These are phyloP conservation scores for Candida incommunis DNA, from an alignment of 805 yeast species.

Conservation along the genomic window DNA sequence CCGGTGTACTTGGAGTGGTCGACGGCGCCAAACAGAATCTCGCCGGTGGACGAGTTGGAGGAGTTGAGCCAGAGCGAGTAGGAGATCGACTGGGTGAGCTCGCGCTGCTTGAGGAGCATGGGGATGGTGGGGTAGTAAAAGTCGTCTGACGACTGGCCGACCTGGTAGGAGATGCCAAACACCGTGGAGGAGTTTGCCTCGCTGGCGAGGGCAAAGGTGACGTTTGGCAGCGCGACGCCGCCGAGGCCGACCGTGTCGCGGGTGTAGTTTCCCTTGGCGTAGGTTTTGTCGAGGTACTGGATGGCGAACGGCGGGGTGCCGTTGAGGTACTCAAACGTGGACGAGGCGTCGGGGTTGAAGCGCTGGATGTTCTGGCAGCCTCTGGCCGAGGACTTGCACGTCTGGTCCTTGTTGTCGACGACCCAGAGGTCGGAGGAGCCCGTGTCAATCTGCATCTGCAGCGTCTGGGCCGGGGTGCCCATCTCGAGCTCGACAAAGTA, in stretches of 20 bases:
- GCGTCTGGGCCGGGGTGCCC: slow-evolving; percentile 42
- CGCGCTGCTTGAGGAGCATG: slow-evolving; percentile 22
- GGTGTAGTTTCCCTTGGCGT: slow-evolving; percentile 38
- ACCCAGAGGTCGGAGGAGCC: slow-evolving; percentile 36
- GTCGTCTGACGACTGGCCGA: not conserved
- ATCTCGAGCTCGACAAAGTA: slow-evolving; percentile 2
- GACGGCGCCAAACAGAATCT: slow-evolving; percentile 28
- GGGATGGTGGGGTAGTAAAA: slow-evolving; percentile 20
- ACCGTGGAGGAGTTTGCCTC: slow-evolving; percentile 32
- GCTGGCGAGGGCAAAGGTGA: slow-evolving; percentile 59
- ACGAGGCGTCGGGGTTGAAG: not conserved
- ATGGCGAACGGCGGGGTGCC: slow-evolving; percentile 19
- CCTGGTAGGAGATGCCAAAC: not conserved
- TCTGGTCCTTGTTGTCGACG: not conserved
- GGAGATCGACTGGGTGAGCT: slow-evolving; percentile 26
- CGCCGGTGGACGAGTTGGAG: slow-evolving; percentile 18
- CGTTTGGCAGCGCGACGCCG: slow-evolving; percentile 28
- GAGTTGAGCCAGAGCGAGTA: slow-evolving; percentile 32
- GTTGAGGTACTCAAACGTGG: not conserved
- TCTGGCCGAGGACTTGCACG: not conserved
- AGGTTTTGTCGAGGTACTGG: slow-evolving; percentile 30
- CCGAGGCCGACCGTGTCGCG: slow-evolving; percentile 39
- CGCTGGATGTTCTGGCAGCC: not conserved
- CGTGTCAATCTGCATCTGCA: slow-evolving; percentile 55
- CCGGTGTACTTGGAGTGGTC: slow-evolving; percentile 28